These are phyloP conservation scores for Verticillium tricorpus DNA, from an alignment of 2,329 filamentous ascomycete genomes.

Conservation along the genomic window DNA sequence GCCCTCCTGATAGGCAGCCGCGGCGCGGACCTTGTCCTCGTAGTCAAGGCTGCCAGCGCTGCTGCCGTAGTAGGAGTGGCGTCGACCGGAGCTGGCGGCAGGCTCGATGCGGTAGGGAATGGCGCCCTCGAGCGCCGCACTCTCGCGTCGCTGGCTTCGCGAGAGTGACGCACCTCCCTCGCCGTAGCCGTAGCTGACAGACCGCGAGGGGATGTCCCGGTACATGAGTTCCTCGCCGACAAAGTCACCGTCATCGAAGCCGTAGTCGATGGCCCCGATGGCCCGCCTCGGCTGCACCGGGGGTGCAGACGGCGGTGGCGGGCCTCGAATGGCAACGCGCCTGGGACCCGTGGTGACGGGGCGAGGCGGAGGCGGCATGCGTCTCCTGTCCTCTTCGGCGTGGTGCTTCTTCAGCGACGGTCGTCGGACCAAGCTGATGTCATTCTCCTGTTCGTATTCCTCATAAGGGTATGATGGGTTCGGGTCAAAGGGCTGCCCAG, in stretches of 20 bases:
- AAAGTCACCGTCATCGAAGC: conserved; percentile 32
- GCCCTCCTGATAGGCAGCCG: conserved; percentile 49
- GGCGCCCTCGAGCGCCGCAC: conserved; percentile 33
- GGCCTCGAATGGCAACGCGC: not conserved
- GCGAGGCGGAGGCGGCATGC: conserved; percentile 44
- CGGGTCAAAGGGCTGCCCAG: conserved; percentile 5
- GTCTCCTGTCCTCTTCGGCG: conserved; percentile 37
- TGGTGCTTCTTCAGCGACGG: conserved; percentile 18
- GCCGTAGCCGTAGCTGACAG: conserved; percentile 25
- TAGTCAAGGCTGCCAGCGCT: conserved; percentile 32
- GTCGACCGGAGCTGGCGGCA: conserved; percentile 27
- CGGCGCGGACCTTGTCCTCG: conserved; percentile 38
- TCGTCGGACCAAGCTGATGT: conserved; percentile 31
- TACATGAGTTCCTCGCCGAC: conserved; percentile 30
- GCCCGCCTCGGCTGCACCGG: not conserved
- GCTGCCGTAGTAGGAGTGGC: conserved; percentile 36
- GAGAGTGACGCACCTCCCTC: conserved; percentile 25
- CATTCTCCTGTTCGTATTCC: conserved; percentile 36
- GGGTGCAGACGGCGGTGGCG: conserved; percentile 10
- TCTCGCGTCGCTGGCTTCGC: conserved; percentile 21
- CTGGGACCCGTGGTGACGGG: not conserved
- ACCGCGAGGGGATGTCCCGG: conserved; percentile 32
- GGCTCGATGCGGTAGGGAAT: conserved; percentile 35
- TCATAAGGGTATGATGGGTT: conserved; percentile 25
- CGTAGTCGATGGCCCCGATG: not conserved